Conservation (phyloP, 495 filamentous ascomycete genomes). For the Trichoderma erinaceum region DNA sequence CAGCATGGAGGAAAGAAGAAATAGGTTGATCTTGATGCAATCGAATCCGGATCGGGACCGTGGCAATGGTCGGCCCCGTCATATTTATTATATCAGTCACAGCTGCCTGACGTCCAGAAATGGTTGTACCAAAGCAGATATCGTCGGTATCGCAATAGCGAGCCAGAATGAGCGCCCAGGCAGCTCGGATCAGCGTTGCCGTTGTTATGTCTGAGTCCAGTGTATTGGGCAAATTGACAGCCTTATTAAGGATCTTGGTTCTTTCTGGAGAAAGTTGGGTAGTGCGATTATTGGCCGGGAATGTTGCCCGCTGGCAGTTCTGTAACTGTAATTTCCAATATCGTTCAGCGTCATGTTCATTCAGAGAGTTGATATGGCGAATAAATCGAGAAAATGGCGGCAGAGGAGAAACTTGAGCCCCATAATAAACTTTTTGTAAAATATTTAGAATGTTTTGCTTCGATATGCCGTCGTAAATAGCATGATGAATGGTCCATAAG, state of each 20-base stretch:
- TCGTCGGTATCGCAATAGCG: slow-evolving; percentile 34
- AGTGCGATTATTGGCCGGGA: too few species aligned
- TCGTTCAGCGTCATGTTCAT: neutral
- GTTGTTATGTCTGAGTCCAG: slow-evolving; percentile 26
- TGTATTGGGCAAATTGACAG: slow-evolving; percentile 10
- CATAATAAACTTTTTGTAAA: neutral
- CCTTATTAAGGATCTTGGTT: neutral
- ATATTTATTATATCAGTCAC: slow-evolving; percentile 42
- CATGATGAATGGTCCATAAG: slow-evolving; percentile 41
- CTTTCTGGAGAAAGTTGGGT: too few species aligned
- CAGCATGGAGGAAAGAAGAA: slow-evolving; percentile 17
- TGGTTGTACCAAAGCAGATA: slow-evolving; percentile 41
- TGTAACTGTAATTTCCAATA: slow-evolving; percentile 5
- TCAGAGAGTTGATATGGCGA: neutral
- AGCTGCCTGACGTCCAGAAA: slow-evolving; percentile 42
- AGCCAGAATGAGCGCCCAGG: slow-evolving; percentile 39
- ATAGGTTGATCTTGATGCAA: slow-evolving; percentile 18
- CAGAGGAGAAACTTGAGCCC: slow-evolving; percentile 9
- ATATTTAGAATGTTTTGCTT: slow-evolving; percentile 19
- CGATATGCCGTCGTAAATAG: slow-evolving; percentile 38
- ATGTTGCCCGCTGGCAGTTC: neutral
- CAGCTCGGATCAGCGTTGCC: slow-evolving; percentile 40
- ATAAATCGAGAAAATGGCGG: neutral
- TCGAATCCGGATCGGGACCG: slow-evolving; percentile 45
- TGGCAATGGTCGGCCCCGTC: slow-evolving; percentile 50